Evolutionary conservation across 2,329 filamentous ascomycete species (phyloP).

Genomic region (Neonectria magnoliae): DNA sequence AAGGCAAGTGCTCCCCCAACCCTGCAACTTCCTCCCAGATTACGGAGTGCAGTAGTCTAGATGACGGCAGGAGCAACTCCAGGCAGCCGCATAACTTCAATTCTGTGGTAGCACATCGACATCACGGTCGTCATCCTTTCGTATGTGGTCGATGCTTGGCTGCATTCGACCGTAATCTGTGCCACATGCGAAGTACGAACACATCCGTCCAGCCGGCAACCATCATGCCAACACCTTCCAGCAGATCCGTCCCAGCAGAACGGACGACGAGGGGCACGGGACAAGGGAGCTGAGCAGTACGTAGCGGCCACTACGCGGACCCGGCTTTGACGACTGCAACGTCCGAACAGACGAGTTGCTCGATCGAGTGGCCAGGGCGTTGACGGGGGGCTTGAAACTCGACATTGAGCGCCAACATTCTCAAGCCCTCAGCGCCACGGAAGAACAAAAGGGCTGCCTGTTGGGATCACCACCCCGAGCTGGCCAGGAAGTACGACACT

Average conservation of each 20-base stretch:
- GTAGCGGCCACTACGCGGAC: conserved; percentile 29
- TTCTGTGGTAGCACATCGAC: background rate
- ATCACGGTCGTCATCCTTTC: background rate
- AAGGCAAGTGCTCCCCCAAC: background rate
- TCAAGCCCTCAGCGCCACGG: conserved; percentile 7
- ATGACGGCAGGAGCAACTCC: background rate
- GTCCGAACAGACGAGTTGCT: conserved; percentile 29
- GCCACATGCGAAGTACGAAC: background rate
- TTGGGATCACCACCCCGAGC: conserved; percentile 31
- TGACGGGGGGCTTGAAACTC: conserved; percentile 4
- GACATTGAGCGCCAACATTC: conserved; percentile 1
- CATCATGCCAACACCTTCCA: conserved; percentile 15
- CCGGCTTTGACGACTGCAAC: conserved; percentile 11
- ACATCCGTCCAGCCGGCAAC: background rate
- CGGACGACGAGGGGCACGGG: conserved; percentile 29
- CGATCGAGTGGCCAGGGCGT: conserved; percentile 24
- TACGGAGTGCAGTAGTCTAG: background rate
- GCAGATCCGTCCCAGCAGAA: conserved; percentile 31
- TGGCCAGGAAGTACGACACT: conserved; percentile 31
- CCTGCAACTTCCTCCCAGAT: background rate
- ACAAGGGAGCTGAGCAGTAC: conserved; percentile 13
- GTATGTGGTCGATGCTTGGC: background rate
- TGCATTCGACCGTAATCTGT: background rate
- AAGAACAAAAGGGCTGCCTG: conserved; percentile 27
- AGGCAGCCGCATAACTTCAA: background rate